phyloP scores from a whole-genome alignment of 805 yeast species.

The Kluyveromyces siamensis region DNA sequence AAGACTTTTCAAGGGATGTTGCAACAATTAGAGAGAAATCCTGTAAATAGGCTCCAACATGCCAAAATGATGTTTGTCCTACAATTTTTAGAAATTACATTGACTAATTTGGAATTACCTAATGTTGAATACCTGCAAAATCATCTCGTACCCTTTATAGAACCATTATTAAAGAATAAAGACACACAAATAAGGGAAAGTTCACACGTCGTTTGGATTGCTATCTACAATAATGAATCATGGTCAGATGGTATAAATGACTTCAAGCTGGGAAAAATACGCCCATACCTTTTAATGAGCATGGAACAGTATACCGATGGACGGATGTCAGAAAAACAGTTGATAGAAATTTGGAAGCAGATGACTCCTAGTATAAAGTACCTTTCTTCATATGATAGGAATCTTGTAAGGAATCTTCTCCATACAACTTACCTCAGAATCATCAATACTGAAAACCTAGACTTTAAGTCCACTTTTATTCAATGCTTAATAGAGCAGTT shows the following conservation, averaged over 20 bases:
- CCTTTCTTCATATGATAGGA: constrained; percentile 7
- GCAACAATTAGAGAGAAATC: constrained; percentile 6
- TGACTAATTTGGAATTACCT: constrained; percentile 2
- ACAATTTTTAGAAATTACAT: constrained; percentile 15
- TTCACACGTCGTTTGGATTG: constrained; percentile 15
- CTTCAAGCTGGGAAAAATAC: constrained; percentile 14
- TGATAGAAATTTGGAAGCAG: constrained; percentile 11
- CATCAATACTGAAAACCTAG: constrained; percentile 8
- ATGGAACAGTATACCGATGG: constrained; percentile 9
- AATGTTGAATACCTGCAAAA: constrained; percentile 4
- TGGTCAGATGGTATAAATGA: constrained; percentile 1
- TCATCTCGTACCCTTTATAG: constrained; percentile 9
- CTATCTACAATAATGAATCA: constrained; percentile 8
- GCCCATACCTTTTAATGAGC: constrained; percentile 10
- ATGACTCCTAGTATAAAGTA: constrained; percentile 9
- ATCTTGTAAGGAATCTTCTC: constrained; percentile 13
- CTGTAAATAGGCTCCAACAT: constrained; percentile 12
- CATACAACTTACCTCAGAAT: constrained; percentile 16
- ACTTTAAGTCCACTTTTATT: constrained; percentile 8
- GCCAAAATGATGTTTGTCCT: constrained; percentile 18
- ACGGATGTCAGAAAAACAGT: constrained; percentile 13
- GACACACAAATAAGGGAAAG: constrained; percentile 15
- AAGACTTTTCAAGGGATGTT: constrained; percentile 10
- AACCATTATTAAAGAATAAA: constrained; percentile 5
- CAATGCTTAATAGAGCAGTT: constrained; percentile 18